Evolutionary conservation across 2,329 filamentous ascomycete species (phyloP).

Genomic region (Hortaea sp.): DNA sequence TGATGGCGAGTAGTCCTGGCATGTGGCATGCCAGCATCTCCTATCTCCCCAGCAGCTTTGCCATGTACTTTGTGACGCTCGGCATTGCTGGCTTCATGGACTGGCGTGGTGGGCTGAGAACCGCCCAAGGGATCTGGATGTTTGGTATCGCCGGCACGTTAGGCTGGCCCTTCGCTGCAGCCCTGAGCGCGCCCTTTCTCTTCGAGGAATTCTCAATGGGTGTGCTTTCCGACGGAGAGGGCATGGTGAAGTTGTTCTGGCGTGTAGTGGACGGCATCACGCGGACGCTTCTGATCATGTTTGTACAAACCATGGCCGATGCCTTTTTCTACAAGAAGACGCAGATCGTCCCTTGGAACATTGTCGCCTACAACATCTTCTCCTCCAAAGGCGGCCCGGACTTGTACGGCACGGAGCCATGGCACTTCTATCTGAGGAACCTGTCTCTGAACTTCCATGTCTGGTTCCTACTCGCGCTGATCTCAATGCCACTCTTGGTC

Average conservation of each 20-base stretch:
- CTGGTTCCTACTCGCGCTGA: conserved; percentile 75
- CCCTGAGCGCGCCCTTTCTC: conserved; percentile 70
- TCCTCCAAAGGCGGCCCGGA: conserved; percentile 64
- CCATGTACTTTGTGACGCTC: conserved; percentile 88
- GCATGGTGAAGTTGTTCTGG: conserved; percentile 45
- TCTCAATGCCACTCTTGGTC: conserved; percentile 63
- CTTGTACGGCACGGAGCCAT: conserved; percentile 91
- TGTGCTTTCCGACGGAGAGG: conserved; percentile 27
- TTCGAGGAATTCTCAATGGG: conserved; percentile 60
- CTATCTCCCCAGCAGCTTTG: conserved; percentile 86
- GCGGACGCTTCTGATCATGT: conserved; percentile 57
- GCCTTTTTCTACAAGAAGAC: conserved; percentile 75
- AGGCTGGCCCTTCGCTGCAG: conserved; percentile 90
- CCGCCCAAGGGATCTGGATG: conserved; percentile 76
- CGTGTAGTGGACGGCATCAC: conserved; percentile 59
- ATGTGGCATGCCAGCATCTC: conserved; percentile 87
- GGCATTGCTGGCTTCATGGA: conserved; percentile 86
- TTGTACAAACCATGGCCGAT: conserved; percentile 61
- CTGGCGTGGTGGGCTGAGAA: conserved; percentile 69
- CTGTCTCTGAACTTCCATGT: conserved; percentile 88
- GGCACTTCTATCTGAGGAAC: conserved; percentile 94
- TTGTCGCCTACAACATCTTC: conserved; percentile 92
- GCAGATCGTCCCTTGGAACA: conserved; percentile 76
- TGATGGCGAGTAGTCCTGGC: conserved; percentile 69
- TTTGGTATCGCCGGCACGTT: conserved; percentile 77